Base-by-base conservation (phyloP, 257 asterid species). In the Solanum habrochaites region DNA sequence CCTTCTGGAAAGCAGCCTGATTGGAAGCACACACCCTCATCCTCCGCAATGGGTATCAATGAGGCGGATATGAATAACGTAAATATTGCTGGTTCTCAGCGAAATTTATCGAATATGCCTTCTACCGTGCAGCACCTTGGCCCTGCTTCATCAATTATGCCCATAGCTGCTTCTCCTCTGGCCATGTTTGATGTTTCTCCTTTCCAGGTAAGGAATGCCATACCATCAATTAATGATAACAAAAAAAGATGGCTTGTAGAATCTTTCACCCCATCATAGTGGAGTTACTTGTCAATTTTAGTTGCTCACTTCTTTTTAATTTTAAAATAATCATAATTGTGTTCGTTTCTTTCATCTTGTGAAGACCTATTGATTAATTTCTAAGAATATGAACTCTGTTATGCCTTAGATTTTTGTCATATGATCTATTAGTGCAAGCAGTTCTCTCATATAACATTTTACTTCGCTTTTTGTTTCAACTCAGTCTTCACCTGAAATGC, bases 1-100 rank as follows among this genome's bases (percentile, higher is more conserved):
- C 98, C 98, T 86, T 93, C 99, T 40, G 98, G 98, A 86, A 96
- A 96, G 89, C 98, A 90, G 89, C 94, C 96, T 89, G 99, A 96
- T 88, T 95, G 99, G 99, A 94, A 95, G 90, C 97, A 93, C 89
- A 87, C 73, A 40, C 88, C 94, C 37, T 77, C 96, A 14, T 86
- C 96, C 86, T 90, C 96, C 18, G 87, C 93, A 47, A 89, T 89
- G 90, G 93, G 93, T 66, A 88, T 92, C 74, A 89, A 91, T 31
- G 99, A 95, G 85, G 95, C 93, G 84, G 94, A 94, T 83, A 85
- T 95, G 89, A 93, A 90, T 84, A 92, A 85, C 72, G 88, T 90
- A 86, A 93, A 90, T 86, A 90, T 92, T 85, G 86, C 90, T 89
- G 82, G 89, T 91, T 86, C 90, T 87, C 98, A 95, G 90, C 92